Percentiles rank a stretch among this genome's conserved stretches.
Evolutionary conservation across 1,284 basidiomycete species (phyloP).

Genomic region (Ustilago bromivora): DNA sequence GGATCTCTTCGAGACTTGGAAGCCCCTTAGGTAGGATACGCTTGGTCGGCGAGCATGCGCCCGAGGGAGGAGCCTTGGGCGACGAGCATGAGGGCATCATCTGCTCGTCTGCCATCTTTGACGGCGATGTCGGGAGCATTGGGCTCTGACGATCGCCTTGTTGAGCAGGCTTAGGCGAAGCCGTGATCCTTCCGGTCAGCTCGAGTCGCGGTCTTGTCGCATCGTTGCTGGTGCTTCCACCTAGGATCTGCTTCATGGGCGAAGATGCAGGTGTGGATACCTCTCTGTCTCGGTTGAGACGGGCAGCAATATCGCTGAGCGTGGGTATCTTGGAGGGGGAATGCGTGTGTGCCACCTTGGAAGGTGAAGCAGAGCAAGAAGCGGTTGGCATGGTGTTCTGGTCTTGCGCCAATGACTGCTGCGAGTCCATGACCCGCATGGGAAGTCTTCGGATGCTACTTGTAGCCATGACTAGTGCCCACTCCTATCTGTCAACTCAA

Average conservation of each 20-base stretch:
- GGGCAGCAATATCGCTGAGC: slow-evolving; percentile 57
- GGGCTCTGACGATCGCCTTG: slow-evolving; percentile 9
- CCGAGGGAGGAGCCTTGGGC: slow-evolving; percentile 15
- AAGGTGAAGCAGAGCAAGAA: slow-evolving; percentile 15
- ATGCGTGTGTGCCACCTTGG: slow-evolving; percentile 2
- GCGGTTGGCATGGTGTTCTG: slow-evolving; percentile 26
- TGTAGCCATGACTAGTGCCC: slow-evolving; percentile 21
- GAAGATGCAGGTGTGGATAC: slow-evolving; percentile 15
- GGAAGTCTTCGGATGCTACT: slow-evolving; percentile 28
- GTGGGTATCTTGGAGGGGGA: slow-evolving; percentile 49
- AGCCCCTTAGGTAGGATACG: slow-evolving; percentile 44
- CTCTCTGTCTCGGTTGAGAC: slow-evolving; percentile 40
- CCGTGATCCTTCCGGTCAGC: slow-evolving; percentile 42
- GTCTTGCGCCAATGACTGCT: slow-evolving; percentile 11
- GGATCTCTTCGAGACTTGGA: slow-evolving; percentile 65
- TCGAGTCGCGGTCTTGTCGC: slow-evolving; percentile 31
- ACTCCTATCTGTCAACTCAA: neutral
- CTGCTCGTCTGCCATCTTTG: slow-evolving; percentile 6
- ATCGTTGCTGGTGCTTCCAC: slow-evolving; percentile 3
- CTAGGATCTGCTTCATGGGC: slow-evolving; percentile 20
- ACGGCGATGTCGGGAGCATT: slow-evolving; percentile 10
- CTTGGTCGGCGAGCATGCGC: slow-evolving; percentile 30
- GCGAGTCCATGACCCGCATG: slow-evolving; percentile 14
- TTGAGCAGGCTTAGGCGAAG: slow-evolving; percentile 21
- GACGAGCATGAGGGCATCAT: neutral